phyloP scores from a whole-genome alignment of 208 protist species.

The Leishmania guyanensis region DNA sequence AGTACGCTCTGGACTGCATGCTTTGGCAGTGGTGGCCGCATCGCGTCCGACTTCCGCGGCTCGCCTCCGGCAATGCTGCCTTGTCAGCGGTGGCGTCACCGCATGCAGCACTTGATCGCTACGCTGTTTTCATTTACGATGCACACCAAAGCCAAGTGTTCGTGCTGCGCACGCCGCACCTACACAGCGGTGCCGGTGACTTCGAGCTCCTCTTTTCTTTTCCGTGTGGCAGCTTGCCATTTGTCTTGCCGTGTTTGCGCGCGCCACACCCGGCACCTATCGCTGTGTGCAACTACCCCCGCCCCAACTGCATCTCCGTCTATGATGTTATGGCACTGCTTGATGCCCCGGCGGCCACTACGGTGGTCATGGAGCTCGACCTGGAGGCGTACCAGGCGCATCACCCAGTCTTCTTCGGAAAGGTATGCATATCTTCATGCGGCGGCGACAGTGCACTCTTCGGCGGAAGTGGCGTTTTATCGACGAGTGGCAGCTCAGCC shows the following conservation, averaged over 20 bases:
- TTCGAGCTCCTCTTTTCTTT: constrained; percentile 61
- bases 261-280: constrained; percentile 52
- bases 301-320: constrained; percentile 52
- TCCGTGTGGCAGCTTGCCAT: constrained; percentile 39
- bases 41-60: constrained; percentile 43
- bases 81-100: constrained; percentile 59
- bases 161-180: constrained; percentile 57
- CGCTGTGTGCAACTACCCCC: constrained; percentile 68
- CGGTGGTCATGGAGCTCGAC: constrained; percentile 16
- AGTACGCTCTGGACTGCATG: constrained; percentile 39
- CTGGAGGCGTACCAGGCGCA: constrained; percentile 14
- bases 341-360: constrained; percentile 3
- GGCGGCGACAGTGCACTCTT: neutral
- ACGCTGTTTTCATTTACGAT: constrained; percentile 76
- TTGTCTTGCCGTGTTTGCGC: constrained; percentile 67
- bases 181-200: constrained; percentile 37
- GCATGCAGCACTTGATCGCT: constrained; percentile 18
- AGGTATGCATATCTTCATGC: constrained; percentile 5
- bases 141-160: constrained; percentile 30
- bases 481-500: neutral
- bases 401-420: constrained; percentile 20
- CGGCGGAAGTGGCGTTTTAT: neutral
- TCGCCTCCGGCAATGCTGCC: constrained; percentile 42
- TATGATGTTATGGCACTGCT: constrained; percentile 50
- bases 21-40: constrained; percentile 79